Base-by-base conservation (phyloP, 805 yeast species). In the Ogataea neopini region DNA sequence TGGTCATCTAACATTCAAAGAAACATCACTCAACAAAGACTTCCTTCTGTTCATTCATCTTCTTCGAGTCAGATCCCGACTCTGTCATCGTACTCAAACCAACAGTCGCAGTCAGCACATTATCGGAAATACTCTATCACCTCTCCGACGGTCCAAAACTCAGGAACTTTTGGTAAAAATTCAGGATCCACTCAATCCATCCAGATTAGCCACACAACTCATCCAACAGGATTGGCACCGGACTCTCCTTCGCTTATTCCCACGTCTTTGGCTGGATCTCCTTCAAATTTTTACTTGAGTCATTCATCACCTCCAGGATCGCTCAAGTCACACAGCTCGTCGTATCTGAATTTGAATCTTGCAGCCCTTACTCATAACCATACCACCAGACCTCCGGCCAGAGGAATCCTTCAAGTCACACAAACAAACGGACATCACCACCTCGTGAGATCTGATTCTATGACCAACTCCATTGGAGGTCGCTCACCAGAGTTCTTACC, bases 181-280 rank as follows among this genome's bases (percentile, higher is more conserved):
- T 14, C 34, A 14, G 34, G 34, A 30, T 11, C 34, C 9, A 14
- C 52, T n/a, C 47, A 45, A 19, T 36, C 48, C 13, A 45, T 49
- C 14, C 56, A 47, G 28, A 45, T 50, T n/a, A 45, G 42, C 47
- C 25, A 40, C 29, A 35, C 10, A 25, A 9, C 14, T 8, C 5
- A 22, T 8, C 25, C 5, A 22, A 22, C 7, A 22, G 33, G 33
- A 6, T 9, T 48, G 20, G 59, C 63, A 9, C 83, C 84, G 0
- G 81, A 75, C 44, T 77, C 82, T 1, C 84, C 84, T 0, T 68
- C 69, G 44, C 63, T 80, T 44, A 74, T 67, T 37, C 83, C 84
- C 2, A 71, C 75, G 0, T 76, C 81, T 4, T 41, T 79, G 13
- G 75, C 77, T 2, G 81, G 79, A 5, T 77, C 82, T 0, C 84